Base-by-base conservation (phyloP, 305 asterid genomes). In the Lippia alba region DNA sequence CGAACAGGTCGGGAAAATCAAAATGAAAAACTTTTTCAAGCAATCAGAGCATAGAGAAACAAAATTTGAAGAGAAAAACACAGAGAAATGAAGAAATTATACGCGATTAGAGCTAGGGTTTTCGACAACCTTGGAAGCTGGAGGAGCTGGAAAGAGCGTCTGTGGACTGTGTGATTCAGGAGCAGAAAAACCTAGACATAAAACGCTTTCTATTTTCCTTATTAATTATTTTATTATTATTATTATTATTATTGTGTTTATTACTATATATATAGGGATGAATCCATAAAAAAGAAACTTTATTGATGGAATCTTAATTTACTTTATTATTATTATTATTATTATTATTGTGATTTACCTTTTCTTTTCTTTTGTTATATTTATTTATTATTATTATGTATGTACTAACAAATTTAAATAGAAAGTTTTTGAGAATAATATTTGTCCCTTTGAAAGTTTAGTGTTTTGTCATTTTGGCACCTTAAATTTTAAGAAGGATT, bases 51-150 rank as follows among this genome's bases (percentile, higher is more conserved):
- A 51, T 60, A 16, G 19, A 56, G 16, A 16, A 15, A 17, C 24
- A 60, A 14, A 24, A 10, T n/a, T 34, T 36, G 41, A 53, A 39
- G 54, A 40, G 36, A 9, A 24, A 19, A 45, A 41, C 7, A n/a
- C 30, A 39, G 50, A 34, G 49, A 65, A 48, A 48, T 44, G 58
- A 58, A 45, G 4, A 67, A 55, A 49, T 14, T 41, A 30, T 8
- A 40, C 16, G 73, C 39, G n/a, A 19, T 56, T 14, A 4, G 41
- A 1, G 50, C 64, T 75, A 78, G 85, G 82, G 79, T 74, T 79
- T 70, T 18, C 1, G 62, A 53, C 72, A 54, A 79, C 69, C 73
- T 61, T 61, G 49, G 45, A 39, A 49, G 84, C 86, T 71, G 45
- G 49, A 71, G 64, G 77, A 72, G 83, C 87, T 66, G 67, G 30